These are phyloP conservation scores for Lasiosphaeria miniovina DNA, from an alignment of 495 filamentous ascomycete species.

Conservation along the genomic window DNA sequence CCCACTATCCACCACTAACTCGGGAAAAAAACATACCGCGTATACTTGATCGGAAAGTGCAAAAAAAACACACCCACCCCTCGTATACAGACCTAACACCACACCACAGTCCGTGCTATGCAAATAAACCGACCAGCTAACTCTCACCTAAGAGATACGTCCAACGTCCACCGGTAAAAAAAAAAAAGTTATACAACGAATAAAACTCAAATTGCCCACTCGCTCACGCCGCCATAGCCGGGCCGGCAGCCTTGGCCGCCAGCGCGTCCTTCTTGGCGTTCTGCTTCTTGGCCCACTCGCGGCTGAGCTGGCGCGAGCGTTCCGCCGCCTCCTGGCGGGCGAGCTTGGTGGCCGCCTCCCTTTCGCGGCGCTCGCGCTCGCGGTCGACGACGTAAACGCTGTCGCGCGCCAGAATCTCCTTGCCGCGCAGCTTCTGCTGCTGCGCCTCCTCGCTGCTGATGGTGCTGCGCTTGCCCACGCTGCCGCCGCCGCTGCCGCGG, in stretches of 20 bases:
- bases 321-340: constrained; percentile 65
- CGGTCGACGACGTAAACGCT: constrained; percentile 46
- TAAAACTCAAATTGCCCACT: neutral
- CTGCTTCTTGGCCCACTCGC: constrained; percentile 72
- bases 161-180: too few relatives aligned
- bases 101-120: neutral
- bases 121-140: neutral
- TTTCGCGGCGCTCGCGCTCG: constrained; percentile 51
- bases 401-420: constrained; percentile 60
- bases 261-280: constrained; percentile 30
- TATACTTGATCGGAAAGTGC: neutral
- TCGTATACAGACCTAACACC: neutral
- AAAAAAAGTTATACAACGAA: too few relatives aligned
- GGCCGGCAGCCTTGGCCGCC: neutral
- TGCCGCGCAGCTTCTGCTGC: constrained; percentile 52
- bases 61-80: neutral
- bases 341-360: constrained; percentile 55
- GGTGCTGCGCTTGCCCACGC: constrained; percentile 37
- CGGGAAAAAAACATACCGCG: too few relatives aligned
- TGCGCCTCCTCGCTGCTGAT: constrained; percentile 49
- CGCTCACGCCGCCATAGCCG: neutral
- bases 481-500: constrained; percentile 18
- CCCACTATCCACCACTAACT: too few relatives aligned
- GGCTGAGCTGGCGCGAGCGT: constrained; percentile 56
- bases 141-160: too few relatives aligned